A percentile compares a stretch with the other conserved stretches of the same genome.
Conservation (phyloP, 768 basidiomycete species). For the Tricholomella constricta region DNA sequence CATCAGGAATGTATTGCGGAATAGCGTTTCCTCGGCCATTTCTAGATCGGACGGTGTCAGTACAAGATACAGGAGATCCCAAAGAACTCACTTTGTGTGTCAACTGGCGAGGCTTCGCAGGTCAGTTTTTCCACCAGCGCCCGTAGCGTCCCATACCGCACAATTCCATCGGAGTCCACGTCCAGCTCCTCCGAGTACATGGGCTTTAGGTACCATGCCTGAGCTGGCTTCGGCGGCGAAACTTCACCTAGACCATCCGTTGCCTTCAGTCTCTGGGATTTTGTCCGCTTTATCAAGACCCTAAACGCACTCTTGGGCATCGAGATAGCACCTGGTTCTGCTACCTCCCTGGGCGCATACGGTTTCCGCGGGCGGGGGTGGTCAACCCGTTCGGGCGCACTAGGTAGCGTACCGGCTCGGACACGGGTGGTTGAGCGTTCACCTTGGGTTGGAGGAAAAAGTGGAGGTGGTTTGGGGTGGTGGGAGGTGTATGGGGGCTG, state of each 20-base stretch:
- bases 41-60: constrained; percentile 13
- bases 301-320: constrained; percentile 12
- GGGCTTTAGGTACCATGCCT: constrained; percentile 62
- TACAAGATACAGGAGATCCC: neutral
- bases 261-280: constrained; percentile 37
- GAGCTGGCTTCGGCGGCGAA: constrained; percentile 40
- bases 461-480: constrained; percentile 39
- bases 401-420: constrained; percentile 31
- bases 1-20: constrained; percentile 70
- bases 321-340: constrained; percentile 4
- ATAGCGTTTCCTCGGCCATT: constrained; percentile 34
- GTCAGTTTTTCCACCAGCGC: constrained; percentile 76
- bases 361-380: too few species aligned
- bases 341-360: too few species aligned
- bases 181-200: constrained; percentile 64
- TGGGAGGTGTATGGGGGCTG: constrained; percentile 18
- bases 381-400: too few species aligned
- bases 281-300: constrained; percentile 19
- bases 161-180: constrained; percentile 61
- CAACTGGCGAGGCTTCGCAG: constrained; percentile 37
- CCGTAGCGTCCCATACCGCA: constrained; percentile 67
- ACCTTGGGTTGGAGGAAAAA: constrained; percentile 19
- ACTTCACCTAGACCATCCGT: constrained; percentile 44
- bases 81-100: constrained; percentile 55
- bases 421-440: constrained; percentile 19